Base-by-base conservation (phyloP, 768 basidiomycete genomes). In the Suillus hirtellus region DNA sequence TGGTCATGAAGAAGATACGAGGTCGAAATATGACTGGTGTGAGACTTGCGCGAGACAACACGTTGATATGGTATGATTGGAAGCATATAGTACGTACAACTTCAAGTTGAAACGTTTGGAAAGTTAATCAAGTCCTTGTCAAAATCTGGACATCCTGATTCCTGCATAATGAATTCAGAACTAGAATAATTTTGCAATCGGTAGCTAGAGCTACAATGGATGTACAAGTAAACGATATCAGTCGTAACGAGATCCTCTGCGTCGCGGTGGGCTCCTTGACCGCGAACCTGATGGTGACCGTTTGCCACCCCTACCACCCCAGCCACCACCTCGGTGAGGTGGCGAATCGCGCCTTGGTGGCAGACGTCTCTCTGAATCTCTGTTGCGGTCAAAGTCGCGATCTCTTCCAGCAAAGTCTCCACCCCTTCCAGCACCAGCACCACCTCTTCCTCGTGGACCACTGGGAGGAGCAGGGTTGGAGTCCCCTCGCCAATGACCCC, bases 401-500 rank as follows among this genome's bases (percentile, higher is more conserved):
- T 77, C 76, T 55, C 78, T 69, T 53, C 72, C 76, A 54, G 73
- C 70, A 68, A 72, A 70, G 64, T 74, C 75, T 47, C 75, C 71
- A 35, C 69, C 42, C 59, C 73, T 67, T 37, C 83, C 80, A 31
- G 5, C 31, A 34, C 52, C 17, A 50, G 14, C 47, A 5, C 52
- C 34, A 3, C 56, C 77, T 4, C 81, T 76, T 40, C 84, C 79
- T 40, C 84, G 77, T 35, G 77, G 75, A 34, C 79, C 79, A 40
- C 76, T 69, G 2, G 75, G 73, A 8, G 78, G 76, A 7, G 80
- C 79, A 1, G 78, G 78, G 67, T 86, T 82, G 1, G 90, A 89
- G 17, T 82, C 87, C 0, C 90, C 91, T 49, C 91, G 81, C 89
- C 89, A 92, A 73, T 90, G 89, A 1, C 89, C 89, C 46, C 86